These are phyloP conservation scores for Yamadazyma taylorii DNA, from an alignment of 1,139 yeast species.

Conservation along the genomic window DNA sequence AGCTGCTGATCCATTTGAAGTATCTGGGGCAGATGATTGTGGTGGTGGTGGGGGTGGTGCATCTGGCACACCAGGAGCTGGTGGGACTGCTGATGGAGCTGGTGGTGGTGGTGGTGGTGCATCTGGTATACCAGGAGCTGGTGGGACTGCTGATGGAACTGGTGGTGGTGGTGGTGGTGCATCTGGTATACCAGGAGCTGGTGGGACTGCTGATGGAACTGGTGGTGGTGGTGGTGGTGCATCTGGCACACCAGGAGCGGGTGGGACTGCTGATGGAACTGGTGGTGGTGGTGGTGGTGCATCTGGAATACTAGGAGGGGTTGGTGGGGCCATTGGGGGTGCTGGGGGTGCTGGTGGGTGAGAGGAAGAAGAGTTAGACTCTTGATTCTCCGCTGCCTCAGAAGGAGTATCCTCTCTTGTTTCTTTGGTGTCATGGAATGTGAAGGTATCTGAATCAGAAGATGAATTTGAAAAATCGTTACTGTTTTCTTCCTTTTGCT, in stretches of 20 bases:
- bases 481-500: background rate
- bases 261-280: too few species aligned
- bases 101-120: slow-evolving; percentile 23
- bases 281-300: slow-evolving; percentile 13
- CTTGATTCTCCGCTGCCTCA: too few species aligned
- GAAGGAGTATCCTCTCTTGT: background rate
- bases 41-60: slow-evolving; percentile 26
- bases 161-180: slow-evolving; percentile 19
- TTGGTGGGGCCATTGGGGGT: slow-evolving; percentile 21
- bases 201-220: too few species aligned
- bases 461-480: background rate
- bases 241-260: background rate
- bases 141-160: slow-evolving; percentile 21
- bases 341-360: slow-evolving; percentile 14
- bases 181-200: slow-evolving; percentile 4
- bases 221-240: slow-evolving; percentile 19
- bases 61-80: slow-evolving; percentile 23
- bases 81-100: slow-evolving; percentile 32
- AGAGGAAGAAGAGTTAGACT: slow-evolving; percentile 4
- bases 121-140: slow-evolving; percentile 1
- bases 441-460: slow-evolving; percentile 2
- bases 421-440: slow-evolving; percentile 1
- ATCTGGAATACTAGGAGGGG: slow-evolving; percentile 14
- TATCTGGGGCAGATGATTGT: slow-evolving; percentile 28
- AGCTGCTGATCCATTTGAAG: slow-evolving; percentile 21